Evolutionary conservation across 805 yeast species (phyloP), one percentile per base, ranked within the genome.

Genomic region (Nakazawaea ernobii): DNA sequence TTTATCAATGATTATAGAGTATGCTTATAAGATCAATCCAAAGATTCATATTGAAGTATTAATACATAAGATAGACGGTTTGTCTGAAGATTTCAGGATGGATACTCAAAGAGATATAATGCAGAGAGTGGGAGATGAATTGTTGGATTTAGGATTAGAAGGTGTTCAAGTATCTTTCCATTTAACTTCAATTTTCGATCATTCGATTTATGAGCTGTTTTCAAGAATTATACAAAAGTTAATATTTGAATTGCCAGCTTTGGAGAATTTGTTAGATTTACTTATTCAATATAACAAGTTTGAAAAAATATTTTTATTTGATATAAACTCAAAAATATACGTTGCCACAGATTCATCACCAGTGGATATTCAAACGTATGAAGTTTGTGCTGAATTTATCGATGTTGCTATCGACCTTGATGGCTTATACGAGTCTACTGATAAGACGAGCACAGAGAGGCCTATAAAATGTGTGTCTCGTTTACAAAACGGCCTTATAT

Each of bases 301-400:
- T 52, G 99, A 94, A 55, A 94, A 94, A 68, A 92, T 94, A 15
- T 94, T 91, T 58, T 63, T 94, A 49, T 92, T 94, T 58, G 99
- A 94, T 61, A 80, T 92, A 26, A 86, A 87, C 59, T 86, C 96
- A 14, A 94, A 94, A 62, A 87, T 94, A 17, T 94, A 92, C 61
- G 90, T 92, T 42, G 97, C 97, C 5, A 92, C 98, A 0, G 99
- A 94, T 63, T 86, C 96, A 0, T 82, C 91, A 1, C 97, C 98
- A 0, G 96, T 92, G 35, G 98, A 92, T 66, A 85, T 89, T 36
- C 96, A 90, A 59, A 87, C 95, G 0, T 94, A 94, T 62, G 97
- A 94, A 62, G 95, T 92, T 1, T 94, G 98, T 65, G 95, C 97
- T 0, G 98, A 94, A 59, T 94, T 94, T 59, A 92, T 94, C 40